These are phyloP conservation scores for Ceratocystis cubensis DNA, from an alignment of 2,329 filamentous ascomycete genomes.

Conservation along the genomic window DNA sequence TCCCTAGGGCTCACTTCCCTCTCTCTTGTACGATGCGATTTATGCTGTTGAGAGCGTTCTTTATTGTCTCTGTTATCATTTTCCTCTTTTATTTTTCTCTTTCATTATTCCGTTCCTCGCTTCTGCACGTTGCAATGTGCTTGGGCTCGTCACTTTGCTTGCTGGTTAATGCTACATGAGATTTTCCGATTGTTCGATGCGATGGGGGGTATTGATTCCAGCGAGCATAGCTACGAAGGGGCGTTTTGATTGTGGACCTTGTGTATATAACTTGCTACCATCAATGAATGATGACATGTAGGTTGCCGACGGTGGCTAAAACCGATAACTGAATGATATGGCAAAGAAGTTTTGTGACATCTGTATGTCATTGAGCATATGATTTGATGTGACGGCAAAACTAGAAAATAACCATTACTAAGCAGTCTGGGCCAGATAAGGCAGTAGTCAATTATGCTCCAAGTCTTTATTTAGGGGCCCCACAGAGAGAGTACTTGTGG, in stretches of 20 bases:
- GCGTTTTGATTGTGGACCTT: neutral
- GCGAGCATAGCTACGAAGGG: neutral
- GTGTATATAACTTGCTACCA: slow-evolving; percentile 18
- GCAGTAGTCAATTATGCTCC: too few species aligned
- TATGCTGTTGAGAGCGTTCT: neutral
- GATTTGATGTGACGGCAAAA: neutral
- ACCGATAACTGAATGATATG: slow-evolving; percentile 8
- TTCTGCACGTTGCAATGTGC: neutral
- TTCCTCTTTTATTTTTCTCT: neutral
- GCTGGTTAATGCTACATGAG: neutral
- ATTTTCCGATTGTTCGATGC: neutral
- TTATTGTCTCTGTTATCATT: neutral
- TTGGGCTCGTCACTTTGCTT: neutral
- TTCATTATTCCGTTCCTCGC: neutral
- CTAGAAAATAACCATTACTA: neutral
- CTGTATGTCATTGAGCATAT: neutral
- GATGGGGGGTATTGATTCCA: neutral
- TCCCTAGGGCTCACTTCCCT: neutral
- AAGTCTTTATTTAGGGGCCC: too few species aligned
- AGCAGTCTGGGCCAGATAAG: too few species aligned
- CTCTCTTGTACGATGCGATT: neutral
- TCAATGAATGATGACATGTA: slow-evolving; percentile 9
- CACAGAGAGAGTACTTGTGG: too few species aligned
- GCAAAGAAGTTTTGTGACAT: neutral
- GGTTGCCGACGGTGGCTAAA: slow-evolving; percentile 22